phyloP scores from a whole-genome alignment of 1,284 basidiomycete species.

The Moniliophthora roreri region DNA sequence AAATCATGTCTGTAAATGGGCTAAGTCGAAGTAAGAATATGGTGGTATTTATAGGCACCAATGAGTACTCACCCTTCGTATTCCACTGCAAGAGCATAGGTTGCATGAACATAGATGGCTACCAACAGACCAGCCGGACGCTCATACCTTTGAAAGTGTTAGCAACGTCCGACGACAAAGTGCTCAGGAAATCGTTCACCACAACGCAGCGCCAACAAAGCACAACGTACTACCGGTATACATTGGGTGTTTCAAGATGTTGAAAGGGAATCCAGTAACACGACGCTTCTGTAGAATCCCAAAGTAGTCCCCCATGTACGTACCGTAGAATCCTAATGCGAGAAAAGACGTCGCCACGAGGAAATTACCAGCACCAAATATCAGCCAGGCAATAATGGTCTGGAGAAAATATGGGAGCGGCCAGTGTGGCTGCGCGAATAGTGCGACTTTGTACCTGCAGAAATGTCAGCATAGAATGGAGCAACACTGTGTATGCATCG shows the following conservation, averaged over 20 bases:
- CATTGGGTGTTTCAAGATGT: constrained; percentile 15
- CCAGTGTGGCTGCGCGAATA: constrained; percentile 38
- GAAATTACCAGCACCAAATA: constrained; percentile 15
- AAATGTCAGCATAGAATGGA: background rate
- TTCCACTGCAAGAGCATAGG: background rate
- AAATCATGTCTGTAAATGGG: constrained; percentile 10
- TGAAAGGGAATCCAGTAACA: constrained; percentile 13
- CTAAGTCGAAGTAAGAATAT: background rate
- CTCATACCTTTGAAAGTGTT: background rate
- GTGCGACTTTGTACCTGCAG: constrained; percentile 30
- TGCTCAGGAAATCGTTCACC: constrained; percentile 3
- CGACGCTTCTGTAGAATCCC: constrained; percentile 13
- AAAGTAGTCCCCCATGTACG: constrained; percentile 17
- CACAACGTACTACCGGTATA: constrained; percentile 16
- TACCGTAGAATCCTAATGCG: constrained; percentile 16
- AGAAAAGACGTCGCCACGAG: constrained; percentile 12
- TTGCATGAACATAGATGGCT: background rate
- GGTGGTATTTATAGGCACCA: background rate
- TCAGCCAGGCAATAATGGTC: constrained; percentile 7
- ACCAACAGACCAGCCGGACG: background rate
- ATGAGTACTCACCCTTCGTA: constrained; percentile 1
- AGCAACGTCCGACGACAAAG: background rate
- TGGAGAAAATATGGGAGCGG: constrained; percentile 32
- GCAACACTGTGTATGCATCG: background rate
- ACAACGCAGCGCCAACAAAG: constrained; percentile 17